These are phyloP conservation scores for Diphasiastrum complanatum DNA, from an alignment of 83 land plant species.

Conservation along the genomic window DNA sequence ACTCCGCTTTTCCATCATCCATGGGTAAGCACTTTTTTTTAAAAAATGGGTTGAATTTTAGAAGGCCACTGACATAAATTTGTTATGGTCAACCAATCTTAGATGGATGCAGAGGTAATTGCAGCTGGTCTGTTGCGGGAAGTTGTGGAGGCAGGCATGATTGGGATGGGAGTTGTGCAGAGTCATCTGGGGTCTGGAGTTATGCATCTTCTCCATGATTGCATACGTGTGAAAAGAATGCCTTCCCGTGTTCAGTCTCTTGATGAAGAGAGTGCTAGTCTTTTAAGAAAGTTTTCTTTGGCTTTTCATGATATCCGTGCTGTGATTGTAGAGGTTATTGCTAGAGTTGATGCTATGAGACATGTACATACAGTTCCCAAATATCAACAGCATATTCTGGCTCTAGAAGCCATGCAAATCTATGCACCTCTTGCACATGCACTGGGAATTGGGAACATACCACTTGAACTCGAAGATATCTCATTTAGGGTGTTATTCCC, in stretches of 20 bases:
- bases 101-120: constrained; percentile 96
- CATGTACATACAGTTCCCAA: constrained; percentile 58
- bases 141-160: constrained; percentile 48
- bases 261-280: constrained; percentile 64
- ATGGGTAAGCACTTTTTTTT: no score
- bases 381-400: constrained; percentile 61
- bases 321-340: constrained; percentile 60
- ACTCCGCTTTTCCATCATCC: background rate
- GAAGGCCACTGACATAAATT: background rate
- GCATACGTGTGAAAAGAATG: constrained; percentile 50
- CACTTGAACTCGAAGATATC: constrained; percentile 81
- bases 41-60: no score
- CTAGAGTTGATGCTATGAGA: constrained; percentile 72
- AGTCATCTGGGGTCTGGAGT: constrained; percentile 49
- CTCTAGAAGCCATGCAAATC: constrained; percentile 77
- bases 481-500: constrained; percentile 79
- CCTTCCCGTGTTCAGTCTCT: constrained; percentile 48
- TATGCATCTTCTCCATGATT: constrained; percentile 68
- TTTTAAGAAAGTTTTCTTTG: constrained; percentile 63
- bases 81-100: background rate
- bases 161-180: constrained; percentile 42
- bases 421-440: constrained; percentile 96
- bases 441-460: constrained; percentile 52
- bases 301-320: constrained; percentile 86
- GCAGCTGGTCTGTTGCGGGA: constrained; percentile 66